Base-by-base conservation (phyloP, 78 protist genomes). In the Bodo saltans region DNA sequence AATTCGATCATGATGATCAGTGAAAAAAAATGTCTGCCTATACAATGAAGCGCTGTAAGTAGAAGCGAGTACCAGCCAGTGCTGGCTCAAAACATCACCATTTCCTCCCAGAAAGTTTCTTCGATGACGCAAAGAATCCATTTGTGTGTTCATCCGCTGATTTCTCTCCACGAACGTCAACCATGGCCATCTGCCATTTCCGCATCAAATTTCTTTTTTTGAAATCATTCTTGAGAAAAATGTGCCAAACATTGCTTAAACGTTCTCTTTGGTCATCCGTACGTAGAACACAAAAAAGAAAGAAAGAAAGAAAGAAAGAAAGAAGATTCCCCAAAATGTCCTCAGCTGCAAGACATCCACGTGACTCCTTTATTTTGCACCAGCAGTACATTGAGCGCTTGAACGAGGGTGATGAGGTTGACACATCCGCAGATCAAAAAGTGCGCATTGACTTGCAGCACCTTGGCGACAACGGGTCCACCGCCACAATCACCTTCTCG, bases 401-500 rank as follows among this genome's bases (percentile, higher is more conserved):
- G 40, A 28, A 37, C 12, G 81, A 76, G 34, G 12, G 81, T 28
- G 81, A 38, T 27, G 60, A 42, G 17, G 12, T 29, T 3, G 81
- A 28, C 27, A 3, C 75, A 3, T 33, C 12, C 81, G 39, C 34
- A 41, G 4, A 39, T 3, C 37, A 23, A 30, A 76, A 76, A 27
- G 35, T 76, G 69, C 26, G 39, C 27, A 41, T 76, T 27, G 40
- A 32, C 8, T 25, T 76, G 11, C 37, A 12, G 40, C 67, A 39
- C 32, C 35, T 30, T 30, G 41, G 52, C 29, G 81, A 37, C 30
- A 53, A 40, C 41, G 73, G 84, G 47, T 83, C 88, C 79, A 2
- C 25, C 38, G 86, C 89, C 17, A 90, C 93, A 0, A 70, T 90
- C 26, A 73, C 30, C 27, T 27, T 90, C 72, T 12, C 39, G 3